These are phyloP conservation scores for Mycena chlorophos DNA, from an alignment of 768 basidiomycete species.

Conservation along the genomic window DNA sequence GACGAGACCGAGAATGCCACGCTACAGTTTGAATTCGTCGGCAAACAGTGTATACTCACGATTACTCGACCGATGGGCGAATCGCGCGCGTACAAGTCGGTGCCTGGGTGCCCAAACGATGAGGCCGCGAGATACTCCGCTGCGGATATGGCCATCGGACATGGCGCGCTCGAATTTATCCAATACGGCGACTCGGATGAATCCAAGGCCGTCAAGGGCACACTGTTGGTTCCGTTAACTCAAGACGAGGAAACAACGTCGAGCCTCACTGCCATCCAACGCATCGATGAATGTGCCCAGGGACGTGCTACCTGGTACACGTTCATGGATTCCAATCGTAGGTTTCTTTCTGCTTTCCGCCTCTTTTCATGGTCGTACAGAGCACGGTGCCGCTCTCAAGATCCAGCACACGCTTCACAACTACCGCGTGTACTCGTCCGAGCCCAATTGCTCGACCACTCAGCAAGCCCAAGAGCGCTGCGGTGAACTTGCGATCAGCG, in stretches of 20 bases:
- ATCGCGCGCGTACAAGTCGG: slow-evolving; percentile 54
- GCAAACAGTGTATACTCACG: slow-evolving; percentile 62
- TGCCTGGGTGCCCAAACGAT: slow-evolving; percentile 43
- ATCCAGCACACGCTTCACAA: slow-evolving; percentile 53
- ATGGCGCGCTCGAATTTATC: slow-evolving; percentile 64
- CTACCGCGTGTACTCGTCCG: slow-evolving; percentile 53
- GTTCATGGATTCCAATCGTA: slow-evolving; percentile 47
- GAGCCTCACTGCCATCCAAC: slow-evolving; percentile 25
- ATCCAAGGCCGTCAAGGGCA: slow-evolving; percentile 34
- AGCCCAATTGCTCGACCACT: slow-evolving; percentile 41
- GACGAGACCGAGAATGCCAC: slow-evolving; percentile 19
- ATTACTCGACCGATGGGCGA: slow-evolving; percentile 56
- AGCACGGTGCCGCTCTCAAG: slow-evolving; percentile 56
- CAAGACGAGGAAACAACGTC: slow-evolving; percentile 5
- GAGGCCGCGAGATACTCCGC: slow-evolving; percentile 55
- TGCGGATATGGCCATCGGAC: slow-evolving; percentile 54
- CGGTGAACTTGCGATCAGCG: slow-evolving; percentile 51
- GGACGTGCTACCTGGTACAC: slow-evolving; percentile 61
- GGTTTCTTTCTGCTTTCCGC: slow-evolving; percentile 12
- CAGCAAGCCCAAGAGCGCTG: slow-evolving; percentile 53
- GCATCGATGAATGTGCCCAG: slow-evolving; percentile 53
- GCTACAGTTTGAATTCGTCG: slow-evolving; percentile 50
- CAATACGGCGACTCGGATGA: slow-evolving; percentile 41
- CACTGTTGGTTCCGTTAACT: slow-evolving; percentile 33
- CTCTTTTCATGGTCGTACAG: too few relatives aligned